Evolutionary conservation across 2,329 filamentous ascomycete genomes (phyloP), one percentile per base, ranked within the genome.

Genomic region (Botrytis hyacinthi): DNA sequence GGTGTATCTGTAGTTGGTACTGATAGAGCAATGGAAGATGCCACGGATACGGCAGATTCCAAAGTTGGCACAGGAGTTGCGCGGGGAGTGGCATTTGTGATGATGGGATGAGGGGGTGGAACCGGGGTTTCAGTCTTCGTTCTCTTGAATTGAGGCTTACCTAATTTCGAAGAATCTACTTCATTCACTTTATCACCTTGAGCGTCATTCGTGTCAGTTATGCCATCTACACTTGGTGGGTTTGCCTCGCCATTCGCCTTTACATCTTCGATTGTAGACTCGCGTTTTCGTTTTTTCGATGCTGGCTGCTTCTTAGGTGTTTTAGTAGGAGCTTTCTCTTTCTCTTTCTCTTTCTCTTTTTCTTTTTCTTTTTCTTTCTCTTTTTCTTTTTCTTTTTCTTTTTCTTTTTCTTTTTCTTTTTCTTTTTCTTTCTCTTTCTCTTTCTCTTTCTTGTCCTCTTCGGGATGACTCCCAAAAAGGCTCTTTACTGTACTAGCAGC

Each of bases 111-210:
- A 76, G 83, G 83, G 60, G 84, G 84, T 67, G 85, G 87, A 44
- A 89, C 83, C 18, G 87, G 87, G 22, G 87, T 89, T 79, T 89
- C 87, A 37, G 85, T 88, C 80, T 89, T 89, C 75, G 82, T 85
- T 48, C 87, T 85, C 79, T 89, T 89, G 40, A 82, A 73, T 73
- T 82, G 83, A 44, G 85, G 85, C 48, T 80, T 82, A n/a, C 72
- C 67, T 71, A 79, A 46, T 37, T 74, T 74, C 32, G 76, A 73
- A 44, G 77, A 69, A 61, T 76, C 67, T 48, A 46, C 72, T 61
- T 75, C 66, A 70, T 71, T n/a, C 35, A 60, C 67, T 60, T 66
- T 66, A 71, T 65, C 18, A 66, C 35, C 62, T 76, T 77, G 18
- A 60, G 26, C 29, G n/a, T 62, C 51, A 71, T 48, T 76, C 60